Evolutionary conservation across 2,329 filamentous ascomycete genomes (phyloP), one percentile per base, ranked within the genome.

Genomic region (Diplocarpon mali): DNA sequence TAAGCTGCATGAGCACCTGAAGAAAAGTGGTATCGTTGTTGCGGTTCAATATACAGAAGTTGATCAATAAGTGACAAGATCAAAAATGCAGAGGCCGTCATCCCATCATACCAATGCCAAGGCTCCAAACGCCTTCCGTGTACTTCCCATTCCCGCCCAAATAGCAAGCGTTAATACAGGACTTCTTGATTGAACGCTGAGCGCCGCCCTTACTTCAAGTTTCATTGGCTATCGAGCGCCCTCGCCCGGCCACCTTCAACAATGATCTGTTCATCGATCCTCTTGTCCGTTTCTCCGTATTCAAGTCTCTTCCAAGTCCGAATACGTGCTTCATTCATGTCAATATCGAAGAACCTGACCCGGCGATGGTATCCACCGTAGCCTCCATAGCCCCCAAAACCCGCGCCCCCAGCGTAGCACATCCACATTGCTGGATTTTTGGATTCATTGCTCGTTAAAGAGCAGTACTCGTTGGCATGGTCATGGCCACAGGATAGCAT

Each of bases 391-490:
- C 92, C 92, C 44, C 92, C 92, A 57, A 98, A 95, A 1, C 92
- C 92, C 24, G 80, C 78, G 20, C 85, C 92, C 28, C 92, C 92
- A 8, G 81, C 90, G 64, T 96, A 96, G 69, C 92, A 98, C 89
- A 98, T 95, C 92, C 92, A 98, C 2, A 96, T 68, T 27, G 82
- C 75, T 0, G 83, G 80, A n/a, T 70, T 65, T 16, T 67, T 49
- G 8, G 51, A 40, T 9, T 57, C 53, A 20, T 58, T 55, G 32
- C 46, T 51, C 16, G 55, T 79, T 8, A 95, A 72, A 51, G 85
- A 80, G 64, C 92, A 98, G 64, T 95, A 96, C 60, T 98, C 92
- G 61, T 98, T 98, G 53, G 84, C 90, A 61, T 98, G 92, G 60
- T 98, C 92, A 62, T 96, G 90, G 61, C 90, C 90, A 60, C 86